Conservation (phyloP, 257 asterid species). For the Solanum tarijense region DNA sequence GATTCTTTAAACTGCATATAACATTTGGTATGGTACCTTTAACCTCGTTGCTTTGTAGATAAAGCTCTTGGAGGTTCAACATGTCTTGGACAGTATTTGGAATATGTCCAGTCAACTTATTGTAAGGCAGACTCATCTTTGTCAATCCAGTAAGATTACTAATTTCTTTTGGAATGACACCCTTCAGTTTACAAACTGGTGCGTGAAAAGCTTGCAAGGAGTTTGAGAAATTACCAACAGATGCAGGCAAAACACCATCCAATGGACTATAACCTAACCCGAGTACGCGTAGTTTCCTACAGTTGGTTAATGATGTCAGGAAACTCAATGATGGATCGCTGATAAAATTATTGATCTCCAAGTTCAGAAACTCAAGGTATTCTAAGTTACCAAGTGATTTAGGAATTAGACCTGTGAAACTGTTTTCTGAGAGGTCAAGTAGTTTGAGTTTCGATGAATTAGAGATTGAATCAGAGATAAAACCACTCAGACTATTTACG, state of each 20-base stretch:
- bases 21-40: no score
- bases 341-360: background rate
- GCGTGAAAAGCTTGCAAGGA: background rate
- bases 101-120: no score
- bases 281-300: background rate
- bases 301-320: background rate
- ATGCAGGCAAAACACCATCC: background rate
- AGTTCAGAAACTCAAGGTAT: background rate
- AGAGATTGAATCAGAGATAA: background rate
- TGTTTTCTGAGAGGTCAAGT: background rate
- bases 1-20: no score
- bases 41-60: no score
- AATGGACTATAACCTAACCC: rapidly evolving
- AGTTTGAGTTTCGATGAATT: background rate
- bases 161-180: background rate
- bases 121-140: rapidly evolving
- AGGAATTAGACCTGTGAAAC: background rate
- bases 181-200: background rate
- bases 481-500: background rate
- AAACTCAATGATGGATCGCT: background rate
- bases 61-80: no score
- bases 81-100: no score
- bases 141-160: background rate
- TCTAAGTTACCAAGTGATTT: background rate
- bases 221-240: background rate